Base-by-base conservation (phyloP, 2,329 filamentous ascomycete species). In the Alternaria brassicicola region DNA sequence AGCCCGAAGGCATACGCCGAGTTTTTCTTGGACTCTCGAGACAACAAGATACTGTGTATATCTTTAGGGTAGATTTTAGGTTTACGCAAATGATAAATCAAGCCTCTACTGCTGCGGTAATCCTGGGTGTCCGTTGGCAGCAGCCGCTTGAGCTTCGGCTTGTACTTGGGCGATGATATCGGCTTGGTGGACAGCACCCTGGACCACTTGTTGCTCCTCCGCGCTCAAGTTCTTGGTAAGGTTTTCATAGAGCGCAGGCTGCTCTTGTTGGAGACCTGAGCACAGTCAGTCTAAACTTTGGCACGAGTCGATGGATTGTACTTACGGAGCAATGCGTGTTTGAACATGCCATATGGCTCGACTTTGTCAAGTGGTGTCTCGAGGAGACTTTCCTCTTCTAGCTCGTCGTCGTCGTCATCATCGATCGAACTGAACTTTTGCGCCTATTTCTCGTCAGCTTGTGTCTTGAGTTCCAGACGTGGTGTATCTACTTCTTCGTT, bases 351-450 rank as follows among this genome's bases (percentile, higher is more conserved):
- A 73, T 99, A 99, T 2, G 94, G 93, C 79, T 99, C 95, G 62
- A 99, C 85, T 80, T 95, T 95, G 78, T 99, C 95, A 23, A 99
- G 84, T 15, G 94, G 93, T 12, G 94, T 96, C 78, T 99, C 95
- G 2, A 99, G 86, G 50, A 98, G 83, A 58, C 92, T 90, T 76
- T 93, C 94, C 71, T 98, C 95, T 77, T 98, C 94, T 17, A 96
- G 87, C 43, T 97, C 88, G 53, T 97, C 93, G 55, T 96, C 93
- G 25, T 93, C 91, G 2, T 92, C 92, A 9, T 71, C 68, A 15
- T 86, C 85, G 17, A 89, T 84, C 17, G 88, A 85, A 63, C 89
- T 88, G 76, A 95, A 94, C 76, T 95, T 96, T 70, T 92, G 89
- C 12, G 93, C 92, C 88, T 92, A 65, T 5, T 19, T 7, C 10